Evolutionary conservation across 352 stramenopile species (phyloP).

Genomic region (Globisporangium middletonii): DNA sequence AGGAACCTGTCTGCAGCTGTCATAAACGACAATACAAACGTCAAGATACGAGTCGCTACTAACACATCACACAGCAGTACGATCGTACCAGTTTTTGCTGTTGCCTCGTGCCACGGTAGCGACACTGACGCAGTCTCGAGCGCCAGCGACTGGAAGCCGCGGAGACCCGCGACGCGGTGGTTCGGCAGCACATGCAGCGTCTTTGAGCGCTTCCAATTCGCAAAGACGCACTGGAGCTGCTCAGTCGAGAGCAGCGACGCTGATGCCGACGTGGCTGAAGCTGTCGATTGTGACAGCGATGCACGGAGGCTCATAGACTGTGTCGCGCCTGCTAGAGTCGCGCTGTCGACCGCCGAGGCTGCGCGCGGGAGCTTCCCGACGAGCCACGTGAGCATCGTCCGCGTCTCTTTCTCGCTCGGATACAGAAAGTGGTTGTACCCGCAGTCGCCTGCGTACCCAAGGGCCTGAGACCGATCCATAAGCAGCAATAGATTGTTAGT

Average conservation of each 20-base stretch:
- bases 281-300: constrained; percentile 1
- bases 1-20: constrained; percentile 10
- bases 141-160: constrained; percentile 44
- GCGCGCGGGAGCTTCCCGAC: constrained; percentile 64
- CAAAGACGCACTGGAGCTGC: constrained; percentile 28
- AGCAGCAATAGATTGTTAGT: not conserved
- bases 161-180: constrained; percentile 22
- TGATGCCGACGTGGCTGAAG: not conserved
- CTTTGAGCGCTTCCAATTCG: constrained; percentile 40
- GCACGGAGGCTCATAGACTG: constrained; percentile 9
- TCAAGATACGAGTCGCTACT: not conserved
- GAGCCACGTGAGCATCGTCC: constrained; percentile 75
- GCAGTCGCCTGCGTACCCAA: constrained; percentile 79
- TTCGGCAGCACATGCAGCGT: constrained; percentile 43
- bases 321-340: not conserved
- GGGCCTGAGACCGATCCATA: constrained; percentile 29
- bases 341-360: constrained; percentile 1
- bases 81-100: not conserved
- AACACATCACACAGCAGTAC: too few relatives aligned
- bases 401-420: constrained; percentile 76
- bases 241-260: constrained; percentile 1
- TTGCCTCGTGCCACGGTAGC: constrained; percentile 25
- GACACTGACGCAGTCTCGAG: constrained; percentile 30
- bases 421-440: constrained; percentile 90
- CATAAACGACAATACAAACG: not conserved